Percentiles rank a stretch among this genome's conserved stretches.
Evolutionary conservation across 2,329 filamentous ascomycete species (phyloP).

Genomic region (Verticillium nubilum): DNA sequence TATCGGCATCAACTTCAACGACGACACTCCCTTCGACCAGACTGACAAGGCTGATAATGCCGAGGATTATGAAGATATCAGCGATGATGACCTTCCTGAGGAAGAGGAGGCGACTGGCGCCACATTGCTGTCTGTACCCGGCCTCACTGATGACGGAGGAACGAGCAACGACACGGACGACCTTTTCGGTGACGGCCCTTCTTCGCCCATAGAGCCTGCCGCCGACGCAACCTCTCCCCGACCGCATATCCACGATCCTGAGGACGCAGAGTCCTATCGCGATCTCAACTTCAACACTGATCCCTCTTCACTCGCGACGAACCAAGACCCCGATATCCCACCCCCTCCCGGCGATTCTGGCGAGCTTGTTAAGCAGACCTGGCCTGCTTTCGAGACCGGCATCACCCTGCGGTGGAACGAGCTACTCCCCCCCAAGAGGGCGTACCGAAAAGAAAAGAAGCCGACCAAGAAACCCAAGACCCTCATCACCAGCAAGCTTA

Average conservation of each 20-base stretch:
- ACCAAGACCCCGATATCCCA: conserved; percentile 59
- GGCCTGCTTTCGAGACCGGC: conserved; percentile 73
- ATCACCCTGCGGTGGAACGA: conserved; percentile 74
- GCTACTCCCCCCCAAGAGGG: conserved; percentile 74
- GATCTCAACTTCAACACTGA: conserved; percentile 43
- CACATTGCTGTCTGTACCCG: conserved; percentile 42
- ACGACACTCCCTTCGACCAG: conserved; percentile 48
- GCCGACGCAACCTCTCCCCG: conserved; percentile 38
- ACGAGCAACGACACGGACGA: conserved; percentile 59
- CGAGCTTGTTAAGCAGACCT: conserved; percentile 73
- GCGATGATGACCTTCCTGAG: conserved; percentile 84
- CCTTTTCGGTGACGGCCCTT: conserved; percentile 59
- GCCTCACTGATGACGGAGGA: conserved; percentile 53
- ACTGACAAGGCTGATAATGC: conserved; percentile 88
- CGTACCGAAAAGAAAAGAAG: conserved; percentile 72
- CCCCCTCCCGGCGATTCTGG: conserved; percentile 66
- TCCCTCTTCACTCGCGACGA: conserved; percentile 37
- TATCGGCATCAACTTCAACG: conserved; percentile 35
- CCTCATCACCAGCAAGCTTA: conserved; percentile 81
- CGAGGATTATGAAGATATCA: conserved; percentile 84
- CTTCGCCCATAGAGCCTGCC: conserved; percentile 39
- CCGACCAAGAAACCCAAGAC: conserved; percentile 75
- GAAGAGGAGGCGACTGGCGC: conserved; percentile 54
- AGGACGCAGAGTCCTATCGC: conserved; percentile 29
- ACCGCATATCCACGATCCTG: conserved; percentile 34